Evolutionary conservation across 208 protist species (phyloP), one percentile per base, ranked within the genome.

Genomic region (Naegleria gruberi): DNA sequence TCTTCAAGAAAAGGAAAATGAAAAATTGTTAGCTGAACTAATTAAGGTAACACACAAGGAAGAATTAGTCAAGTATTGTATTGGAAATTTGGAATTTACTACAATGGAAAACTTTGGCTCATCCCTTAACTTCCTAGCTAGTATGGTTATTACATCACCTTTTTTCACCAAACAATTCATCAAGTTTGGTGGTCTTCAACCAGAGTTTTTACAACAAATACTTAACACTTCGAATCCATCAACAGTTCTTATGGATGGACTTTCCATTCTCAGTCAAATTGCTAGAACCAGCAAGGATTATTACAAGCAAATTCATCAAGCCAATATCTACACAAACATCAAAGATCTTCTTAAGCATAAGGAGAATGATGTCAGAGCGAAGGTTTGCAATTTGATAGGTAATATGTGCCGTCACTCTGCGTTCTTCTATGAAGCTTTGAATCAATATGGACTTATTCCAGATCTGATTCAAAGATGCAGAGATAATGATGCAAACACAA

Each of bases 341-440:
- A 88, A 92, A 37, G 89, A 92, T 19, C 92, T 98, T 37, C 83
- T 98, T 7, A 85, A 92, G 42, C 94, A 97, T 86, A 86, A 90
- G 5, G 96, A 98, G 55, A 93, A 93, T 46, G 93, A 94, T 12
- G 91, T 98, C 44, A 94, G 96, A 0, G 91, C 96, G 26, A 98
- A 98, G 87, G 95, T 95, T 89, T 99, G 97, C 92, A 98, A 97
- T 55, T 93, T 99, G 3, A 91, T 99, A 77, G 97, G 97, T 23
- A 99, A 98, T 91, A 51, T 98, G 89, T 98, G 96, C 92, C 97
- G 98, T 91, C 96, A 98, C 91, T 98, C 96, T 30, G 85, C 92
- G 57, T 98, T 94, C 90, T 98, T 98, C 86, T 98, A 98, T 93
- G 94, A 95, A 89, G 89, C 92, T 23, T 90, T 98, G 4, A 82